These are phyloP conservation scores for Nephelium lappaceum DNA, from an alignment of 345 rosid genomes.

Conservation along the genomic window DNA sequence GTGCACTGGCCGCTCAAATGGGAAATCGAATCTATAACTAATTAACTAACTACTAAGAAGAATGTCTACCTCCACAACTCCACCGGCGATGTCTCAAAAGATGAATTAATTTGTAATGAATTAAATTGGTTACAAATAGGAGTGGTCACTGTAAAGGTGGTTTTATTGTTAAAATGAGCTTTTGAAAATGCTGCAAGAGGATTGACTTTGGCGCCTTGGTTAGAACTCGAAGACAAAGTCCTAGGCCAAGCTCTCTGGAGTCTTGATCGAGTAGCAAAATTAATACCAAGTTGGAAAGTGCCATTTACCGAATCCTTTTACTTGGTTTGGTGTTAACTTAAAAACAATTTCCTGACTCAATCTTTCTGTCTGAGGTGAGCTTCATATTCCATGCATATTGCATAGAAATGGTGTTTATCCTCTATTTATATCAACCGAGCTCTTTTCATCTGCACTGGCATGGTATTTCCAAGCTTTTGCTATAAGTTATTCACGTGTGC, in stretches of 20 bases:
- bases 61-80: not conserved
- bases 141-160: not conserved
- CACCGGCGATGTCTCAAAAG: not conserved
- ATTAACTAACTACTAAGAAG: not conserved
- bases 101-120: too few relatives aligned
- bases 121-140: not conserved
- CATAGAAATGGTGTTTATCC: not conserved
- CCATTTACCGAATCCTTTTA: constrained; percentile 15
- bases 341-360: constrained; percentile 11
- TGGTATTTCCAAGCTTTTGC: not conserved
- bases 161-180: not conserved
- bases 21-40: not conserved
- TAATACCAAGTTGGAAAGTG: constrained; percentile 15
- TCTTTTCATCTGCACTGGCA: not conserved
- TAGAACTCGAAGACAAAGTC: constrained; percentile 8
- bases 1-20: too few relatives aligned
- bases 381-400: not conserved
- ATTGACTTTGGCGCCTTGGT: not conserved
- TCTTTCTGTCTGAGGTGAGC: not conserved
- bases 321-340: not conserved
- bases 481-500: not conserved
- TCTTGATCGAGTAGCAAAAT: not conserved
- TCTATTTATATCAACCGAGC: not conserved
- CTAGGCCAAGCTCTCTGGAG: not conserved
- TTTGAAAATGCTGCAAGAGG: not conserved